These are phyloP conservation scores for Pythium insidiosum DNA, from an alignment of 352 stramenopile species.

Conservation along the genomic window DNA sequence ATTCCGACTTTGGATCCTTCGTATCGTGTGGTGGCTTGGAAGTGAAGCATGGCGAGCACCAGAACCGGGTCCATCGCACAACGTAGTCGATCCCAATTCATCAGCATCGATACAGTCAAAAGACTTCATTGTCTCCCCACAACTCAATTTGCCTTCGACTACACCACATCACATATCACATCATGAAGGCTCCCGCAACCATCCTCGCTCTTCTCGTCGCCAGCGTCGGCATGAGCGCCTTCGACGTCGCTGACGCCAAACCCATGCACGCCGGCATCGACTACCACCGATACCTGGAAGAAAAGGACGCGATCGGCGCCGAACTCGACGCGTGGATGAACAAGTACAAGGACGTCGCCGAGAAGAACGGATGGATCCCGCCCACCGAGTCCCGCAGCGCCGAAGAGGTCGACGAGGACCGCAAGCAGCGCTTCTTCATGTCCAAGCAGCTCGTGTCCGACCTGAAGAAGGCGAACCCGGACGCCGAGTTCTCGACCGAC, in stretches of 20 bases:
- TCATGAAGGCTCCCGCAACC: too few relatives aligned
- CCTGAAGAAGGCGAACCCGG: conserved; percentile 23
- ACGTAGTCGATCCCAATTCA: too few relatives aligned
- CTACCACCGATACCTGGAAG: conserved; percentile 34
- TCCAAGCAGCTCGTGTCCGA: conserved; percentile 30
- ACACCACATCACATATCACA: too few relatives aligned
- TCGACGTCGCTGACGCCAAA: conserved; percentile 16
- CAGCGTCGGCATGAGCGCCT: too few relatives aligned
- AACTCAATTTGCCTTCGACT: too few relatives aligned
- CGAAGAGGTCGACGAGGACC: conserved; percentile 30
- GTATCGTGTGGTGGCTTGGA: too few relatives aligned
- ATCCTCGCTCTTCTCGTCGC: too few relatives aligned
- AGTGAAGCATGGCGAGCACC: too few relatives aligned
- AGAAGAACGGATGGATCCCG: conserved; percentile 26
- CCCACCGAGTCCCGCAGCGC: conserved; percentile 24
- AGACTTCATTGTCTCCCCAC: too few relatives aligned
- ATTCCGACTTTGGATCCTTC: too few relatives aligned
- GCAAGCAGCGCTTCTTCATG: conserved; percentile 34
- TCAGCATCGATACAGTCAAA: too few relatives aligned
- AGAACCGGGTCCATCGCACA: too few relatives aligned
- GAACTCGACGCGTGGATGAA: conserved; percentile 30
- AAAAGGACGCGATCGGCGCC: conserved; percentile 22
- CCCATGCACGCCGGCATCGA: conserved; percentile 41
- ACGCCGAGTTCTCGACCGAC: conserved; percentile 32
- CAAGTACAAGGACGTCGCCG: conserved; percentile 17